Evolutionary conservation across 202 grass and related monocot species (phyloP).

Genomic region (Saccharum hybrid): DNA sequence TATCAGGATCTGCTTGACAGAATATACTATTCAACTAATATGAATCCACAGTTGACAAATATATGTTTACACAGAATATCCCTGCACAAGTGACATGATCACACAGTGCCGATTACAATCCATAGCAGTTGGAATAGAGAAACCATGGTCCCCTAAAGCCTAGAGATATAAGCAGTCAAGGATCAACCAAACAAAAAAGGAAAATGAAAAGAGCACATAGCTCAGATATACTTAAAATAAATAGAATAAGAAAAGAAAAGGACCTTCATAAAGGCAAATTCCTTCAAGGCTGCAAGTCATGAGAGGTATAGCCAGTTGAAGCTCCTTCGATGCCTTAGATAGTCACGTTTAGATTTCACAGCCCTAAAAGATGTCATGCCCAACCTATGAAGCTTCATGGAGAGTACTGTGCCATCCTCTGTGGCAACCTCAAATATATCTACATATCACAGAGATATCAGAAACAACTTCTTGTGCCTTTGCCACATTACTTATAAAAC

Average conservation of each 20-base stretch:
- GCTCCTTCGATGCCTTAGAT: conserved; percentile 77
- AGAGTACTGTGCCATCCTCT: conserved; percentile 81
- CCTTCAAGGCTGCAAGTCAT: conserved; percentile 80
- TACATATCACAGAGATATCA: conserved; percentile 41
- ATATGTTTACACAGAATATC: conserved; percentile 82
- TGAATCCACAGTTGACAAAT: not conserved
- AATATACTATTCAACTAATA: not conserved
- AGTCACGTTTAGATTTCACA: conserved; percentile 95
- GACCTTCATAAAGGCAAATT: conserved; percentile 99
- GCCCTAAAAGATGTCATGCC: conserved; percentile 93
- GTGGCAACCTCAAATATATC: conserved; percentile 92
- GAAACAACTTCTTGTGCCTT: not conserved
- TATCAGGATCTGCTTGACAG: not conserved
- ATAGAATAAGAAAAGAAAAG: not conserved
- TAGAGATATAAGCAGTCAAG: conserved; percentile 36
- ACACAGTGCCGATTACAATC: conserved; percentile 94
- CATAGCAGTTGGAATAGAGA: conserved; percentile 86
- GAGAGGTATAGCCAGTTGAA: conserved; percentile 93
- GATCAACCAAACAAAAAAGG: conserved; percentile 3
- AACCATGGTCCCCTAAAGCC: conserved; percentile 89
- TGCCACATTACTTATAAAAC: conserved; percentile 3
- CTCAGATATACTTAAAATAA: not conserved
- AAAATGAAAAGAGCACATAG: conserved; percentile 2
- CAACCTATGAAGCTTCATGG: conserved; percentile 95
- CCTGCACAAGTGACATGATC: conserved; percentile 90